Percentiles rank a stretch among this genome's conserved stretches.
Conservation (phyloP, 495 filamentous ascomycete genomes). For the Platismatia glauca region DNA sequence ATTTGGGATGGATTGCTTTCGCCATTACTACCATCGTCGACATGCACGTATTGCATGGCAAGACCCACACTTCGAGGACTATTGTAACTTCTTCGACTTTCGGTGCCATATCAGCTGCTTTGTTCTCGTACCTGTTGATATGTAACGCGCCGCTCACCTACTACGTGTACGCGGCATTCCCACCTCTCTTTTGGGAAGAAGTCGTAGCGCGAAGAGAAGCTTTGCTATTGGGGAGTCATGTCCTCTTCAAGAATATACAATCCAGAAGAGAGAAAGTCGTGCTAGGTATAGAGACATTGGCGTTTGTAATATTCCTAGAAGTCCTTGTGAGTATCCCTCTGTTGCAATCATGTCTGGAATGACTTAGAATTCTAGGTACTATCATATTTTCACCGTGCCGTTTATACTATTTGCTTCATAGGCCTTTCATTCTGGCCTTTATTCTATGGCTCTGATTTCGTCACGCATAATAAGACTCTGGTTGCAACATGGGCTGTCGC, state of each 20-base stretch:
- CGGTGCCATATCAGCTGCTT: conserved; percentile 58
- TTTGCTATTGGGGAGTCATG: conserved; percentile 55
- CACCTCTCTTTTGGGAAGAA: conserved; percentile 93
- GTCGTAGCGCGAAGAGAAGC: conserved; percentile 72
- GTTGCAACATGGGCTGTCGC: conserved; percentile 64
- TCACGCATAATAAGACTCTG: conserved; percentile 54
- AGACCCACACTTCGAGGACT: conserved; percentile 56
- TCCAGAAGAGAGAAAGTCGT: conserved; percentile 48
- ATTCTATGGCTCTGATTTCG: conserved; percentile 62
- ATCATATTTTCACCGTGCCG: conserved; percentile 85
- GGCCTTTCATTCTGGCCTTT: conserved; percentile 70
- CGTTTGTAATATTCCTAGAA: conserved; percentile 67
- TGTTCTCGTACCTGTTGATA: conserved; percentile 71
- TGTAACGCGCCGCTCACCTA: conserved; percentile 78
- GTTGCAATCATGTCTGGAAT: background rate
- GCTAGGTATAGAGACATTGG: conserved; percentile 47
- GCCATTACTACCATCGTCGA: conserved; percentile 87
- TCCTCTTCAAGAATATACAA: conserved; percentile 58
- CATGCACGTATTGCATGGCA: conserved; percentile 73
- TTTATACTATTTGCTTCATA: conserved; percentile 74
- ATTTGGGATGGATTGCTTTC: conserved; percentile 94
- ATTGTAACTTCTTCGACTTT: conserved; percentile 55
- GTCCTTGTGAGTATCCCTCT: conserved; percentile 56
- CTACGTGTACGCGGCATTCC: conserved; percentile 88
- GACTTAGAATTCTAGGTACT: conserved; percentile 42